Base-by-base conservation (phyloP, 495 filamentous ascomycete genomes). In the Viridothelium virens region DNA sequence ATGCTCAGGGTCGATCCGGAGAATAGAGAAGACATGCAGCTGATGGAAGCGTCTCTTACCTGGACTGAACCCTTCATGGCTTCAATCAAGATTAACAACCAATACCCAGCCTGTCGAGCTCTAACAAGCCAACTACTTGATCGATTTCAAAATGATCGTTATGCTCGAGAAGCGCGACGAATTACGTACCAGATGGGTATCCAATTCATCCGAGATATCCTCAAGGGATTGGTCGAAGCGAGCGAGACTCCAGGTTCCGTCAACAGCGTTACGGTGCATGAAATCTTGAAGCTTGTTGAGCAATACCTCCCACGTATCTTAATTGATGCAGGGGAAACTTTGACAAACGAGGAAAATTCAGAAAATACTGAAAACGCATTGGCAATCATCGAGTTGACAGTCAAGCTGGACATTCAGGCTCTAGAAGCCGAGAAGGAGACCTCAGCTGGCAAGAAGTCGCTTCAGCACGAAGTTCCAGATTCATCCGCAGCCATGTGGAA, bases 401-500 rank as follows among this genome's bases (percentile, higher is more conserved):
- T 97, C 33, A 82, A 83, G 2, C 78, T 96, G 16, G 92, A 96
- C 74, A 87, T 88, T 56, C 86, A 86, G 65, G 88, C 86, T 4
- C 81, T 92, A 0, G 83, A 82, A 53, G 85, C 85, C 66, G 89
- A 93, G 70, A 89, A 85, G 72, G 82, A 86, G 61, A 82, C 86
- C 14, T 81, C 95, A 63, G 77, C 84, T 4, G 79, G 78, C 4
- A 78, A 81, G 2, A 78, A 79, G 34, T 76, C 81, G 11, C 80
- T 92, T n/a, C 86, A 90, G 47, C 82, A 88, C 65, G 85, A 86
- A 33, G 79, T 31, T 3, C 86, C 14, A 83, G 82, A 62, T 83
- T 85, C 4, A 84, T 88, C 67, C 88, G 87, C 0, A 2, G 75
- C 79, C 1, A 84, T 95, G 38, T 96, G 92, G 92, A 86, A 91